Evolutionary conservation across 306 rosid species (phyloP), one percentile per base, ranked within the genome.

Genomic region (Datisca glomerata): DNA sequence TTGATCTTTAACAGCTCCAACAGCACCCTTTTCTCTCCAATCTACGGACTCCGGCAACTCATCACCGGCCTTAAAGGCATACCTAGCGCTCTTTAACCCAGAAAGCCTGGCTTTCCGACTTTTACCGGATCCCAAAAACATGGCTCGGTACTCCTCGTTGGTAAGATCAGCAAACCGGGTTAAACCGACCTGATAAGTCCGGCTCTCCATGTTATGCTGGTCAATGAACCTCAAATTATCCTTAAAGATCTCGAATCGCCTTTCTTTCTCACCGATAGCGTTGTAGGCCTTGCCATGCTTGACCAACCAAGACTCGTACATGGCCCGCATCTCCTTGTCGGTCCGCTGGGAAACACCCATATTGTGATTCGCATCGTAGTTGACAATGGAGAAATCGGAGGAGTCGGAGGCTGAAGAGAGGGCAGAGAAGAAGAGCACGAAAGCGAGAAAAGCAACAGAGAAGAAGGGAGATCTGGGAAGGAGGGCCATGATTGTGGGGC

Each of bases 21-120:
- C 91, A 0, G 86, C 97, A 12, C 95, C 97, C 21, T 80, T 64
- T 17, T 63, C 45, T 46, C 91, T 71, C 97, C 97, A 89, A 72
- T 89, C 91, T 2, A 89, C 81, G 0, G 38, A 44, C 0, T 48
- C 60, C 4, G 97, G 95, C 48, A 89, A 63, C 11, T 67, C 42
- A 5, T 80, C 97, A 2, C 67, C 76, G 11, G 5, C 71, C 3
- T 31, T 57, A 15, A 11, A 42, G 12, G 68, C 70, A 22, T 83
- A 83, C 5, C 91, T 81, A 2, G 32, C 29, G 37, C 64, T 78
- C 41, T 35, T 71, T 37, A 23, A 60, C 4, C 59, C 48, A 2
- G 61, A 49, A 4, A 64, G 56, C 40, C 45, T 3, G 1, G 19
- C 37, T 14, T 17, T 20, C n/a, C 60, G 21, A 7, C 66, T 59